Percentiles rank a stretch among this genome's conserved stretches.
Evolutionary conservation across 1,139 yeast genomes (phyloP).

Genomic region (Hansenula lynferdii): DNA sequence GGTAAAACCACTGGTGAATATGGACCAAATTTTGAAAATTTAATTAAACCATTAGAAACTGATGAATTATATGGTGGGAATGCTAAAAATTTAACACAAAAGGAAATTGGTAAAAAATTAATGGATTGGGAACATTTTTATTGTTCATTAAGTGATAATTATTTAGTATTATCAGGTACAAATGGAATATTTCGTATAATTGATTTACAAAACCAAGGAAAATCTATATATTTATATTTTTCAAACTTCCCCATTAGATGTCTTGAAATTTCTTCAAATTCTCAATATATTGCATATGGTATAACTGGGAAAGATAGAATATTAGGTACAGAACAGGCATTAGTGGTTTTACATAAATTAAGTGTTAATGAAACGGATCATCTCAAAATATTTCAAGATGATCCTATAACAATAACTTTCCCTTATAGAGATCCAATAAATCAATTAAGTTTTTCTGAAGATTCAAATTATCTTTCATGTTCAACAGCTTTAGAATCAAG

Average conservation of each 20-base stretch:
- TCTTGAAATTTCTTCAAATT: slow-evolving; percentile 63
- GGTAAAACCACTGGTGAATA: slow-evolving; percentile 68
- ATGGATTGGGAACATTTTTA: slow-evolving; percentile 57
- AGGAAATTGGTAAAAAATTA: slow-evolving; percentile 14
- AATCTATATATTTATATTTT: slow-evolving; percentile 61
- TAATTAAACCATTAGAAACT: slow-evolving; percentile 28
- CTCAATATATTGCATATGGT: slow-evolving; percentile 69
- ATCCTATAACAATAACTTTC: slow-evolving; percentile 68
- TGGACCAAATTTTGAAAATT: slow-evolving; percentile 41
- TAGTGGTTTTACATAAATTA: slow-evolving; percentile 61
- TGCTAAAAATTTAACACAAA: slow-evolving; percentile 11
- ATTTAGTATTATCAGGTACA: slow-evolving; percentile 68
- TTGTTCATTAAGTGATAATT: slow-evolving; percentile 59
- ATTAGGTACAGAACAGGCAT: slow-evolving; percentile 73
- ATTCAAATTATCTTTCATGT: slow-evolving; percentile 68
- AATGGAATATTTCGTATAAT: slow-evolving; percentile 65
- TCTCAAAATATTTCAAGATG: slow-evolving; percentile 27
- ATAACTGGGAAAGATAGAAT: slow-evolving; percentile 74
- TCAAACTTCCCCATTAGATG: slow-evolving; percentile 79
- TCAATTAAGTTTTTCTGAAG: slow-evolving; percentile 62
- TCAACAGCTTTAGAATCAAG: slow-evolving; percentile 83
- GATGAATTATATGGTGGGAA: slow-evolving; percentile 19
- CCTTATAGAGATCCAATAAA: slow-evolving; percentile 87
- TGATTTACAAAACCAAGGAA: slow-evolving; percentile 63
- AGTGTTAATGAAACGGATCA: slow-evolving; percentile 5